These are phyloP conservation scores for Pseudogymnoascus sp. DNA, from an alignment of 2,329 filamentous ascomycete genomes.

Conservation along the genomic window DNA sequence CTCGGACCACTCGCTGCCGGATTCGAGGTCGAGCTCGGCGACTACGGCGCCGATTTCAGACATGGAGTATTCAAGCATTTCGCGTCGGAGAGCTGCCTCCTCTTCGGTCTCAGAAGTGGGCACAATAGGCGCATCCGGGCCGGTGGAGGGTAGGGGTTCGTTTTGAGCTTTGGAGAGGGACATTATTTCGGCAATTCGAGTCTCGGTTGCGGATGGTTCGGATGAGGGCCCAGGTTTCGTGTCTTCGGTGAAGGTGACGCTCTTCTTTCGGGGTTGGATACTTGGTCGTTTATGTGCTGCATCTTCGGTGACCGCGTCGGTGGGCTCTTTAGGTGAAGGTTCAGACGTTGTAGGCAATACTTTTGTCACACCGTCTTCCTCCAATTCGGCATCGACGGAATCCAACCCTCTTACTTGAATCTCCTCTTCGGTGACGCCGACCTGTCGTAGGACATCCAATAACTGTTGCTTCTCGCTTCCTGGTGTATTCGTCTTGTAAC, in stretches of 20 bases:
- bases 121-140: constrained; percentile 39
- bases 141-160: constrained; percentile 23
- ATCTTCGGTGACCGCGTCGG: not conserved
- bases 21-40: constrained; percentile 79
- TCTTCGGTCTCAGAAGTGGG: constrained; percentile 70
- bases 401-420: constrained; percentile 3
- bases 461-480: constrained; percentile 60
- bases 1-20: constrained; percentile 49
- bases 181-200: constrained; percentile 47
- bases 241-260: constrained; percentile 54
- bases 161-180: constrained; percentile 47
- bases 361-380: not conserved
- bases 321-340: not conserved
- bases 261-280: constrained; percentile 37
- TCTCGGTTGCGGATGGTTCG: constrained; percentile 21
- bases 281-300: not conserved
- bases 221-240: constrained; percentile 37
- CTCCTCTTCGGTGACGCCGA: constrained; percentile 48
- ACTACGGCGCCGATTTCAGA: constrained; percentile 86
- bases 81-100: constrained; percentile 68
- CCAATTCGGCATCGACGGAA: not conserved
- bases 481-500: constrained; percentile 55
- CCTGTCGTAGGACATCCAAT: constrained; percentile 64
- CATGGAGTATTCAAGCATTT: constrained; percentile 87
- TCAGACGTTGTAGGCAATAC: not conserved